Conservation (phyloP, 2,329 filamentous ascomycete genomes). For the Ophiostoma sp. region DNA sequence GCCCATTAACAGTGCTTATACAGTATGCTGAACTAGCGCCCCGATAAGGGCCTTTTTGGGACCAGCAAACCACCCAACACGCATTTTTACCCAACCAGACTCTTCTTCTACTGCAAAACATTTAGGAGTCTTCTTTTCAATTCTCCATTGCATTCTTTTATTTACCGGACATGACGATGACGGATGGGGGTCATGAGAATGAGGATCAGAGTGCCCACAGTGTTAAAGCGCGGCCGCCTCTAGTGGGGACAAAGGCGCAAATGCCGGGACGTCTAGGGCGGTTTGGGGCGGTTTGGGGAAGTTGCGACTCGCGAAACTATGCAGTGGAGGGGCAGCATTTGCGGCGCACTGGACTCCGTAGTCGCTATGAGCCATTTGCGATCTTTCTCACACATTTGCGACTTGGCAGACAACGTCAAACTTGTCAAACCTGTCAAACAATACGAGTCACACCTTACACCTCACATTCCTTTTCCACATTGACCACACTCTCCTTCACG, state of each 20-base stretch:
- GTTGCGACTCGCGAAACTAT: neutral
- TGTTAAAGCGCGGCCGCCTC: neutral
- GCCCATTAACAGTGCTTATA: neutral
- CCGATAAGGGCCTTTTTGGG: neutral
- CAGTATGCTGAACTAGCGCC: neutral
- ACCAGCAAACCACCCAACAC: neutral
- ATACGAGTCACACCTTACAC: neutral
- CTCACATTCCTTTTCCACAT: neutral
- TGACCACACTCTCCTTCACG: neutral
- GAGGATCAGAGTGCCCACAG: neutral
- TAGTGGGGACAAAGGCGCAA: neutral
- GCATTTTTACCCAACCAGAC: neutral
- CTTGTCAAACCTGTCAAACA: neutral
- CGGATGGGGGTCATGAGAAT: neutral
- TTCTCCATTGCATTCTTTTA: neutral
- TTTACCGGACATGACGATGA: neutral
- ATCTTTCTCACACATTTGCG: neutral
- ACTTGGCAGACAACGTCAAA: constrained; percentile 1
- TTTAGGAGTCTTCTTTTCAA: neutral
- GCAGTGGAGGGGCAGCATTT: neutral
- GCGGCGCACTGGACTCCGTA: neutral
- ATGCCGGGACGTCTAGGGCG: neutral
- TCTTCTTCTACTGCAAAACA: neutral
- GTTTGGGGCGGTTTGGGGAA: neutral
- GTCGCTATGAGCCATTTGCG: constrained; percentile 8